These are phyloP conservation scores for Hordeum vulgare DNA, from an alignment of 176 grass and related monocot genomes.

Conservation along the genomic window DNA sequence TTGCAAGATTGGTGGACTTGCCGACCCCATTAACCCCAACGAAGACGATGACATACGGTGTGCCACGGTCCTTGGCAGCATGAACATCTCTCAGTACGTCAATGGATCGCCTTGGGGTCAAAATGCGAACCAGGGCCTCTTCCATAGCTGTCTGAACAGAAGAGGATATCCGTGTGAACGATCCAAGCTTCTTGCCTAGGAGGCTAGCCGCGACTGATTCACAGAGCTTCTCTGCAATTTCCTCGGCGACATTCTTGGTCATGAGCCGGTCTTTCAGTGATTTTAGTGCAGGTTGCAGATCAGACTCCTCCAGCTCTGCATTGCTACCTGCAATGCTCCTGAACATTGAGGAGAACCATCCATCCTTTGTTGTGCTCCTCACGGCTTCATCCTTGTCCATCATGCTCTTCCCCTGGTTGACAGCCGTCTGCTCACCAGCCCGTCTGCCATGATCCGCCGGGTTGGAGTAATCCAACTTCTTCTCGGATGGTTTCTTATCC, in stretches of 20 bases:
- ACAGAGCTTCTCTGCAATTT: conserved; percentile 65
- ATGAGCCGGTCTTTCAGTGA: not conserved
- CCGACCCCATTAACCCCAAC: not conserved
- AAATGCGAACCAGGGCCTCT: not conserved
- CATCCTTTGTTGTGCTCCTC: conserved; percentile 50
- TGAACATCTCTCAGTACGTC: not conserved
- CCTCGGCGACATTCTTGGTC: conserved; percentile 35
- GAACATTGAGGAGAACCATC: conserved; percentile 64
- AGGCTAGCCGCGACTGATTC: conserved; percentile 33
- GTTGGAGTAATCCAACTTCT: conserved; percentile 52
- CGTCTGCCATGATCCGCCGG: conserved; percentile 28
- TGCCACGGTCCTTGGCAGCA: not conserved
- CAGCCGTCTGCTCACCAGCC: conserved; percentile 10
- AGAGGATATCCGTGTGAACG: conserved; percentile 56
- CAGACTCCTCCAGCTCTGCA: not conserved
- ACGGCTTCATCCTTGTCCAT: conserved; percentile 62
- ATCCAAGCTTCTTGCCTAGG: conserved; percentile 37
- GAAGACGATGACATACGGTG: not conserved
- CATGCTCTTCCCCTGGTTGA: conserved; percentile 50
- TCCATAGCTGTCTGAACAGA: conserved; percentile 35
- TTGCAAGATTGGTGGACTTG: not conserved
- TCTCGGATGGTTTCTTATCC: not conserved
- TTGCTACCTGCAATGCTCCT: not conserved
- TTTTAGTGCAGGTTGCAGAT: not conserved
- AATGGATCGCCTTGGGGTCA: not conserved